phyloP scores from a whole-genome alignment of 1,139 yeast species.

The Keqinozyma sinolaborantium region DNA sequence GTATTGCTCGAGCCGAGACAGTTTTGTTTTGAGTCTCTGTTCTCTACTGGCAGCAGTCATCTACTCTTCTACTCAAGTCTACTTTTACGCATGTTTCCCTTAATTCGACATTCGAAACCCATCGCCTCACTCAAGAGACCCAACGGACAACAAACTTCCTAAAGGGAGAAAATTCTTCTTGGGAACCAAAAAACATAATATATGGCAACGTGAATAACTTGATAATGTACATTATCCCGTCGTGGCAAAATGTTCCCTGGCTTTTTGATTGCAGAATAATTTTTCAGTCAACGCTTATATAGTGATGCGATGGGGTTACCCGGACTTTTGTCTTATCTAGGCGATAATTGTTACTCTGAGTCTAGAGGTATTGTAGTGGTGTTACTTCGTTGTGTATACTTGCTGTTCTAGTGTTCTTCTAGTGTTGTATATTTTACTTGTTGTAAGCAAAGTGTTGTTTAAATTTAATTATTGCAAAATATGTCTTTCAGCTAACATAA shows the following conservation, averaged over 20 bases:
- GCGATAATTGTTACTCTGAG: no score
- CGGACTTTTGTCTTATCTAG: slow-evolving; percentile 19
- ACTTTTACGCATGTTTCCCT: slow-evolving; percentile 43
- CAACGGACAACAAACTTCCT: slow-evolving; percentile 59
- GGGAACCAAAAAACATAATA: slow-evolving; percentile 39
- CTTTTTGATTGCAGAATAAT: slow-evolving; percentile 53
- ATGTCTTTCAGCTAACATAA: no score
- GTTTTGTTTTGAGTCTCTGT: no score
- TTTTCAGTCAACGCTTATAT: background rate
- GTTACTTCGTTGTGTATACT: no score
- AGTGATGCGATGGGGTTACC: slow-evolving; percentile 1
- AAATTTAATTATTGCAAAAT: no score
- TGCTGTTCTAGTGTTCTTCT: no score
- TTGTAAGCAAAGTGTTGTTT: no score
- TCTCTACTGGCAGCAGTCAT: no score
- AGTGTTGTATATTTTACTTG: no score
- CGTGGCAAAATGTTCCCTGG: slow-evolving; percentile 69
- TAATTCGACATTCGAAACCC: slow-evolving; percentile 60
- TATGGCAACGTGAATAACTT: slow-evolving; percentile 69
- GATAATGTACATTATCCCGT: slow-evolving; percentile 59
- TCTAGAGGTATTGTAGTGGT: no score
- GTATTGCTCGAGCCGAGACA: no score
- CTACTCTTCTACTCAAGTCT: background rate
- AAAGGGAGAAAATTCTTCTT: slow-evolving; percentile 46
- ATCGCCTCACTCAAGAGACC: slow-evolving; percentile 49